Evolutionary conservation across 2,329 filamentous ascomycete species (phyloP), one percentile per base, ranked within the genome.

Genomic region (Epichloe amarillans): DNA sequence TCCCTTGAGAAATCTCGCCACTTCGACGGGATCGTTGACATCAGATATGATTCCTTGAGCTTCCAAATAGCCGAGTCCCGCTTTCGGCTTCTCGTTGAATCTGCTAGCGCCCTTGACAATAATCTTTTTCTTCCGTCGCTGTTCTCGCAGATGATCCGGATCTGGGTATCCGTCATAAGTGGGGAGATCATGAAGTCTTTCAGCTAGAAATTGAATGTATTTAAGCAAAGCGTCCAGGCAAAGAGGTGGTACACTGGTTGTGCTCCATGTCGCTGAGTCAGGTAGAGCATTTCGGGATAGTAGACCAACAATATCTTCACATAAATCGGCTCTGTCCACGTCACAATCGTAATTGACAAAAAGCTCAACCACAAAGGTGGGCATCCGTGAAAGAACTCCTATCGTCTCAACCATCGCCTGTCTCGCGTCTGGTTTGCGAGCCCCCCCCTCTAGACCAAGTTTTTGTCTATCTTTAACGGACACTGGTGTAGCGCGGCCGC

Each of bases 301-400:
- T 36, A 98, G 76, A 0, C 93, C 91, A 53, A 98, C 82, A 78
- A 97, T 86, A 62, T 98, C 94, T 70, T 95, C 87, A 61, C 93
- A 98, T 5, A 98, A 71, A 69, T 98, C 93, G 48, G 83, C 84
- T 47, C 90, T 80, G 62, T 98, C 88, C 49, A 88, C 83, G 62
- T 97, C 90, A 62, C 91, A 98, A 66, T 98, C 93, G 63, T 97
- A 98, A 66, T 98, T 98, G 67, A 97, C 82, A 64, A 96, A 98
- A 7, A 98, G 75, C 66, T 98, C 94, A 11, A 86, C 82, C 81
- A 97, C 89, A 63, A 94, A 98, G 41, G 83, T 90, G 0, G 93
- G 89, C 73, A 98, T 95, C 41, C 94, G 80, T 38, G 89, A 87
- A 53, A 98, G 73, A 50, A 91, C 89, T 37, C 91, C 90, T 43